These are phyloP conservation scores for Thraustotheca clavata DNA, from an alignment of 352 stramenopile genomes.

Conservation along the genomic window DNA sequence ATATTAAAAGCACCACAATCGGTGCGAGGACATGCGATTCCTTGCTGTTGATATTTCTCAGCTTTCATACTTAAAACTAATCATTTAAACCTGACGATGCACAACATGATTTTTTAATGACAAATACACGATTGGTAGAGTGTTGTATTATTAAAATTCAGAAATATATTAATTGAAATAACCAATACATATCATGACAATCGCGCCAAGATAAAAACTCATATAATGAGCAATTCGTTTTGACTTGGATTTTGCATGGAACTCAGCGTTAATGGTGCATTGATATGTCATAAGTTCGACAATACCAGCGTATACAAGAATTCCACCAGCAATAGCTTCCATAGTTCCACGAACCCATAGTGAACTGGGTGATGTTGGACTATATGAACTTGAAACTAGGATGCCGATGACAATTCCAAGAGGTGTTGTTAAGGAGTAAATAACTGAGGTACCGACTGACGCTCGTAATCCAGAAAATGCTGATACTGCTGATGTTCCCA, in stretches of 20 bases:
- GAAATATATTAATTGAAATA: too few relatives aligned
- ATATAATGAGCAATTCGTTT: slow-evolving; percentile 8
- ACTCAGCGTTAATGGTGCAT: slow-evolving; percentile 22
- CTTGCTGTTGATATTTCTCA: too few relatives aligned
- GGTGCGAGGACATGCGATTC: too few relatives aligned
- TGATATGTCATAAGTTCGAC: slow-evolving; percentile 24
- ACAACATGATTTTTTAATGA: too few relatives aligned
- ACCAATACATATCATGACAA: too few relatives aligned
- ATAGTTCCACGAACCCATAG: slow-evolving; percentile 19
- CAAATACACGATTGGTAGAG: too few relatives aligned
- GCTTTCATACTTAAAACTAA: too few relatives aligned
- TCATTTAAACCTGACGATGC: too few relatives aligned
- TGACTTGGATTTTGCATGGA: slow-evolving; percentile 10
- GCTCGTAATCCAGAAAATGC: neutral
- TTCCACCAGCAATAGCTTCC: slow-evolving; percentile 25
- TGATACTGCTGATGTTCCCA: slow-evolving; percentile 21
- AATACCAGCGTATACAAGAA: slow-evolving; percentile 25
- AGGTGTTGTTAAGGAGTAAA: slow-evolving; percentile 20
- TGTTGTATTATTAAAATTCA: too few relatives aligned
- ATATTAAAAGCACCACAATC: too few relatives aligned
- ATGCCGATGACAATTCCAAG: slow-evolving; percentile 24
- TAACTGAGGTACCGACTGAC: slow-evolving; percentile 2
- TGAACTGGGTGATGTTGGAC: neutral
- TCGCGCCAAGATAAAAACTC: slow-evolving; percentile 16
- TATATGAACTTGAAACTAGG: slow-evolving; percentile 24